A percentile compares a stretch with the other conserved stretches of the same genome.
Evolutionary conservation across 441 rosid genomes (phyloP).

Genomic region (Manihot esculenta): DNA sequence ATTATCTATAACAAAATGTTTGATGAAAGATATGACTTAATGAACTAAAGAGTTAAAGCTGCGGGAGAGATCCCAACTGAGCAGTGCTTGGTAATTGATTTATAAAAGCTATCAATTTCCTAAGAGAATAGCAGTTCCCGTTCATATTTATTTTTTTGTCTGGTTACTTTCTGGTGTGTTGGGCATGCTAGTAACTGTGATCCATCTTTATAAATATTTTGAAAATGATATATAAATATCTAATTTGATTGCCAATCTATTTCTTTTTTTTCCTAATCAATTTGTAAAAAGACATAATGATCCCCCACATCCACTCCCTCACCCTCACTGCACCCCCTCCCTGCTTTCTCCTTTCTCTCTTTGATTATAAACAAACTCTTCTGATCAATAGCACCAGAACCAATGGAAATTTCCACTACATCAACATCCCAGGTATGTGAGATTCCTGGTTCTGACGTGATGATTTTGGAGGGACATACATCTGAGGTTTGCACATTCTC

Average conservation of each 20-base stretch:
- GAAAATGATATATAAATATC: not conserved
- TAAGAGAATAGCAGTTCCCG: not conserved
- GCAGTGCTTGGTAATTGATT: not conserved
- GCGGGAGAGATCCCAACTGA: not conserved
- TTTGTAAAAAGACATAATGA: not conserved
- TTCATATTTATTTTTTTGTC: not conserved
- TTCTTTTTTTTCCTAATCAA: not conserved
- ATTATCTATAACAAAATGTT: not conserved
- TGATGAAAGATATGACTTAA: not conserved
- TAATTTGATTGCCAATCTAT: not conserved
- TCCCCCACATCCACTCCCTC: no score
- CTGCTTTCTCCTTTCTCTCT: no score
- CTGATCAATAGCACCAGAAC: constrained; percentile 53
- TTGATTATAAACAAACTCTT: not conserved
- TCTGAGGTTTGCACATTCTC: constrained; percentile 70
- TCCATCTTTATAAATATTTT: not conserved
- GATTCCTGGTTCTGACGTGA: constrained; percentile 77
- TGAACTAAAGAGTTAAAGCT: not conserved
- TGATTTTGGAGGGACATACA: constrained; percentile 91
- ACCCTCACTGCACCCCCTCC: no score
- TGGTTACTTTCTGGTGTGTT: not conserved
- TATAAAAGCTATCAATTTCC: not conserved
- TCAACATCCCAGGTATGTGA: constrained; percentile 62
- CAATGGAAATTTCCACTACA: constrained; percentile 64
- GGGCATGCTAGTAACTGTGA: not conserved